These are phyloP conservation scores for Lycium ferocissimum DNA, from an alignment of 257 asterid genomes.

Conservation along the genomic window DNA sequence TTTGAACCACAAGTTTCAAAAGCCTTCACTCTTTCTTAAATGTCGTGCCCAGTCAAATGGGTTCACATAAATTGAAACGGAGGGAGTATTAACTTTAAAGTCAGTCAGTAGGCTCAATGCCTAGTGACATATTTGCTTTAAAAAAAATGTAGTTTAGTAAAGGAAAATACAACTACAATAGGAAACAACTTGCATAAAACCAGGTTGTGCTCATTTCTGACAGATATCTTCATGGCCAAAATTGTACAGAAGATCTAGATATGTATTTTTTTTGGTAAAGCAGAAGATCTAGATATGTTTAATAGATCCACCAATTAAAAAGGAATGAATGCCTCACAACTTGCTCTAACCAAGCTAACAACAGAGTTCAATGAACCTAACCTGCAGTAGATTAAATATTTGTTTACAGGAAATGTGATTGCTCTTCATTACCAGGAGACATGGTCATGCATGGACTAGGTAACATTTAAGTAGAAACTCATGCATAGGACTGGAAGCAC, in stretches of 20 bases:
- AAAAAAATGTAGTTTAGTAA: neutral
- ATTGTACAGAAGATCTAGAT: neutral
- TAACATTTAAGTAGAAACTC: neutral
- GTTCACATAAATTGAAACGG: too few species aligned
- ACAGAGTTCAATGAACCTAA: slow-evolving; percentile 18
- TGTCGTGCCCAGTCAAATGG: too few species aligned
- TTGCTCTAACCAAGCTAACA: slow-evolving; percentile 49
- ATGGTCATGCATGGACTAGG: slow-evolving; percentile 10
- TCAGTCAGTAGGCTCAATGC: too few species aligned
- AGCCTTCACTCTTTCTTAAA: too few species aligned
- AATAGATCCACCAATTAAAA: slow-evolving; percentile 21
- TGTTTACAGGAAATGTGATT: neutral
- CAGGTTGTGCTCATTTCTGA: slow-evolving; percentile 12
- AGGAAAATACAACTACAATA: neutral
- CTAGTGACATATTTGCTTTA: too few species aligned
- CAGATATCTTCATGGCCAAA: slow-evolving; percentile 10
- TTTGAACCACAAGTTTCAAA: too few species aligned
- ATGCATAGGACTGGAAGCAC: neutral
- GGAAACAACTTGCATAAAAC: slow-evolving; percentile 25
- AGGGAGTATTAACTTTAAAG: too few species aligned
- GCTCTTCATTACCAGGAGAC: slow-evolving; percentile 2
- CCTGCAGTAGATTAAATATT: slow-evolving; percentile 8
- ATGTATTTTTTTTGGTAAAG: too few species aligned
- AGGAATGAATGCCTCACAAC: slow-evolving; percentile 3
- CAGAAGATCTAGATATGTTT: too few species aligned